Evolutionary conservation across 2,329 filamentous ascomycete genomes (phyloP).

Genomic region (Botryotinia convoluta): DNA sequence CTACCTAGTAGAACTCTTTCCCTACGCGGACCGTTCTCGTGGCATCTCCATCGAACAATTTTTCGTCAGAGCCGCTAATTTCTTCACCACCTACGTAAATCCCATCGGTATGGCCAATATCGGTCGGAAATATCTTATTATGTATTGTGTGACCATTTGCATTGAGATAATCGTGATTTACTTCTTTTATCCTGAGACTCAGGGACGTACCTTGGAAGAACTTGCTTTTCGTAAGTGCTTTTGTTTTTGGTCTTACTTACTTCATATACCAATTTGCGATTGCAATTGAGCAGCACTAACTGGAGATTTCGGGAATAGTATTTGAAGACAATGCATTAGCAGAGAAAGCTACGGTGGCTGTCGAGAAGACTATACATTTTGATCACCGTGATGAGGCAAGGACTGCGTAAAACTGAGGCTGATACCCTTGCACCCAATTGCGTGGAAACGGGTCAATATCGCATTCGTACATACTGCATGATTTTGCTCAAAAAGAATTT

Average conservation of each 20-base stretch:
- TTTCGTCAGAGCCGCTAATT: conserved; percentile 40
- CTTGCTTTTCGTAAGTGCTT: conserved; percentile 42
- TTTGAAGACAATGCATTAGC: conserved; percentile 41
- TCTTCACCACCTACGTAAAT: conserved; percentile 43
- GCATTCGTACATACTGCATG: neutral
- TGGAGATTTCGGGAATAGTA: conserved; percentile 29
- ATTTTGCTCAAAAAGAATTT: neutral
- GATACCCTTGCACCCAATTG: neutral
- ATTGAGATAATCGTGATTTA: conserved; percentile 45
- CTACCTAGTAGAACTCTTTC: conserved; percentile 58
- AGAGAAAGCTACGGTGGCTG: conserved; percentile 39
- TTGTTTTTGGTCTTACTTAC: neutral
- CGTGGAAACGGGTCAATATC: neutral
- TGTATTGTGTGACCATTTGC: conserved; percentile 44
- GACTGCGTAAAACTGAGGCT: neutral
- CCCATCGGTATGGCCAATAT: conserved; percentile 42
- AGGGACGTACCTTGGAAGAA: conserved; percentile 44
- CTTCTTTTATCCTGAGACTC: conserved; percentile 46
- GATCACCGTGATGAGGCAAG: conserved; percentile 18
- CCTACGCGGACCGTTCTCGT: conserved; percentile 44
- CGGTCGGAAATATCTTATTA: conserved; percentile 36
- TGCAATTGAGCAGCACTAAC: neutral
- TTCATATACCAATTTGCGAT: neutral
- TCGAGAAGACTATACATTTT: conserved; percentile 39
- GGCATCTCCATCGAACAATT: conserved; percentile 37